Evolutionary conservation across 2,329 filamentous ascomycete genomes (phyloP).

Genomic region (Periconia macrospinosa): DNA sequence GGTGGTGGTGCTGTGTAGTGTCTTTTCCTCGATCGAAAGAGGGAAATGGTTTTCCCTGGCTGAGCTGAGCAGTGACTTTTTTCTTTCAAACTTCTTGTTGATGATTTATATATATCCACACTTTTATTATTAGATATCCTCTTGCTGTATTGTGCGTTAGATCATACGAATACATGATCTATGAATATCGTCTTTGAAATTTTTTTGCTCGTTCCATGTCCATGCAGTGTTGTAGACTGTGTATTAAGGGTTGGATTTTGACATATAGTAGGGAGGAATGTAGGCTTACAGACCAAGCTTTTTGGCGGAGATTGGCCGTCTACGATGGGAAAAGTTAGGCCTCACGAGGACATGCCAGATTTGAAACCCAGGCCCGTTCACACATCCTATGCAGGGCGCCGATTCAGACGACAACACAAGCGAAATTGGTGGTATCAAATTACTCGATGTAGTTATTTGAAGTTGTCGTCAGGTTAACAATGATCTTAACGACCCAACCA

Average conservation of each 20-base stretch:
- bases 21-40: too few species aligned
- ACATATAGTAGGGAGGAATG: too few species aligned
- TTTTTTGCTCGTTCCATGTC: neutral
- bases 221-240: too few species aligned
- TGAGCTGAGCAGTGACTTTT: neutral
- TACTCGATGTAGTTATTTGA: too few species aligned
- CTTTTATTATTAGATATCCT: neutral
- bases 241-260: too few species aligned
- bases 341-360: neutral
- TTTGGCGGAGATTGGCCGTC: neutral
- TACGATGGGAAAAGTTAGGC: neutral
- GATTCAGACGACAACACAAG: neutral
- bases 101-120: neutral
- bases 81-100: neutral
- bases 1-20: neutral
- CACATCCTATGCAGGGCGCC: neutral
- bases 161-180: neutral
- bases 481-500: too few species aligned
- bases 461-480: too few species aligned
- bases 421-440: too few species aligned
- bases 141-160: neutral
- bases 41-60: too few species aligned
- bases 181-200: neutral
- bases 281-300: too few species aligned
- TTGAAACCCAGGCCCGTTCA: neutral